These are phyloP conservation scores for Bothia castanella DNA, from an alignment of 1,284 basidiomycete species.

Conservation along the genomic window DNA sequence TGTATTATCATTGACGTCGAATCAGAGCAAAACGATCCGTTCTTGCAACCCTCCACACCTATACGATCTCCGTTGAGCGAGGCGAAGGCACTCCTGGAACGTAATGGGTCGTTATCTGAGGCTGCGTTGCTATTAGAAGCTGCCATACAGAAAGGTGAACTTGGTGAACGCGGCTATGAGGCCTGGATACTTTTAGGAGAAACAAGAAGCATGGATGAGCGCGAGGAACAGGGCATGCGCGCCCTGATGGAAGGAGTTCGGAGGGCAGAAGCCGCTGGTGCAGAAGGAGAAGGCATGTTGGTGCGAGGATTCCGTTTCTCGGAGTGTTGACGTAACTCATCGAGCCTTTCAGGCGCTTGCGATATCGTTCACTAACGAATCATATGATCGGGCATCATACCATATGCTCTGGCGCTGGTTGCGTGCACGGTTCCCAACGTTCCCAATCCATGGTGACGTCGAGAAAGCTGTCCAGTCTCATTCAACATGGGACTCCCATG, in stretches of 20 bases:
- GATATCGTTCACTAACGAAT: slow-evolving; percentile 97
- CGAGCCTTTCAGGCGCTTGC: slow-evolving; percentile 72
- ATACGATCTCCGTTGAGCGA: slow-evolving; percentile 60
- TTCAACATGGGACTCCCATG: slow-evolving; percentile 83
- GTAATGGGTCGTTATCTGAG: slow-evolving; percentile 82
- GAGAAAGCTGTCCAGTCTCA: slow-evolving; percentile 53
- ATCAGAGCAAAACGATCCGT: slow-evolving; percentile 67
- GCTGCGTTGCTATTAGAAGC: slow-evolving; percentile 84
- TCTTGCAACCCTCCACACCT: slow-evolving; percentile 49
- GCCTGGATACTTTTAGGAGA: slow-evolving; percentile 94
- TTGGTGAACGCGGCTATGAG: slow-evolving; percentile 79
- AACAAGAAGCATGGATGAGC: slow-evolving; percentile 95
- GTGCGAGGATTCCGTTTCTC: slow-evolving; percentile 42
- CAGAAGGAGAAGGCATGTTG: slow-evolving; percentile 76
- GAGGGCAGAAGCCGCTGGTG: slow-evolving; percentile 57
- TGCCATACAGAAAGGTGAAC: slow-evolving; percentile 75
- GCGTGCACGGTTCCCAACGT: slow-evolving; percentile 68
- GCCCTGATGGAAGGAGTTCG: slow-evolving; percentile 69
- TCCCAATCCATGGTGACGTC: slow-evolving; percentile 56
- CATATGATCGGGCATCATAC: slow-evolving; percentile 85
- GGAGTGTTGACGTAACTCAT: slow-evolving; percentile 2
- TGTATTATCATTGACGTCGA: slow-evolving; percentile 10
- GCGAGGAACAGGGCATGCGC: slow-evolving; percentile 75
- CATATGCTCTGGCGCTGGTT: slow-evolving; percentile 89
- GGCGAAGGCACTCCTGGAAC: slow-evolving; percentile 70